Evolutionary conservation across 2,329 filamentous ascomycete species (phyloP).

Genomic region (Stachybotrys chartarum): DNA sequence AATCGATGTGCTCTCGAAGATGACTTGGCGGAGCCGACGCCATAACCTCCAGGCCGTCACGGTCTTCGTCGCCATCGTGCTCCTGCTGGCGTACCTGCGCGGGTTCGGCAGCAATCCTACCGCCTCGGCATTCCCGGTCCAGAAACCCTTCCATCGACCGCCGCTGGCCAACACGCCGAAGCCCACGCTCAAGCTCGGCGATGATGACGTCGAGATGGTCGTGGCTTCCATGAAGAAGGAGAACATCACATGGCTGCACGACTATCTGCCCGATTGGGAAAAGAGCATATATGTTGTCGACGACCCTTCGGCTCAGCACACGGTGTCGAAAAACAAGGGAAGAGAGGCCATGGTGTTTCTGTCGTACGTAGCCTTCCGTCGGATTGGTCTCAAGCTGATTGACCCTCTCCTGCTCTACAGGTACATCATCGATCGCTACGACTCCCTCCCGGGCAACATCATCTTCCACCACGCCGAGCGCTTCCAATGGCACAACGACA

Average conservation of each 20-base stretch:
- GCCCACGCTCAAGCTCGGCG: constrained; percentile 11
- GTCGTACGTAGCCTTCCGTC: constrained; percentile 21
- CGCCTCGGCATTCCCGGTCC: constrained; percentile 3
- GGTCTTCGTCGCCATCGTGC: constrained; percentile 15
- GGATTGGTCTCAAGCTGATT: not conserved
- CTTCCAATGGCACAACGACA: constrained; percentile 48
- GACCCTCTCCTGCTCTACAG: constrained; percentile 9
- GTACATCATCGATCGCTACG: constrained; percentile 43
- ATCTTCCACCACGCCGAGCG: constrained; percentile 42
- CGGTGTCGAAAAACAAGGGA: constrained; percentile 42
- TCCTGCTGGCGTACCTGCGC: constrained; percentile 13
- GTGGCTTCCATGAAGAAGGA: constrained; percentile 24
- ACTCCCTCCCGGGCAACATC: constrained; percentile 32
- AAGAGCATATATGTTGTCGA: constrained; percentile 50
- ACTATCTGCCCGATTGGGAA: constrained; percentile 37
- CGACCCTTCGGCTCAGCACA: constrained; percentile 36
- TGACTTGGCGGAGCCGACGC: constrained; percentile 9
- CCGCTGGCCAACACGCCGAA: not conserved
- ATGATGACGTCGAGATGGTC: constrained; percentile 23
- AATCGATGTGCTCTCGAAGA: constrained; percentile 1
- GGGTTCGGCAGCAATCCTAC: constrained; percentile 5
- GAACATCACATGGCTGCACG: constrained; percentile 31
- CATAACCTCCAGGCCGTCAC: constrained; percentile 15
- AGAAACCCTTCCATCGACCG: not conserved
- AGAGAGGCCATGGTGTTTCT: constrained; percentile 47